Percentiles rank a stretch among this genome's conserved stretches.
phyloP scores from a whole-genome alignment of 2,329 filamentous ascomycete species.

The Pestalotiopsis sp. region DNA sequence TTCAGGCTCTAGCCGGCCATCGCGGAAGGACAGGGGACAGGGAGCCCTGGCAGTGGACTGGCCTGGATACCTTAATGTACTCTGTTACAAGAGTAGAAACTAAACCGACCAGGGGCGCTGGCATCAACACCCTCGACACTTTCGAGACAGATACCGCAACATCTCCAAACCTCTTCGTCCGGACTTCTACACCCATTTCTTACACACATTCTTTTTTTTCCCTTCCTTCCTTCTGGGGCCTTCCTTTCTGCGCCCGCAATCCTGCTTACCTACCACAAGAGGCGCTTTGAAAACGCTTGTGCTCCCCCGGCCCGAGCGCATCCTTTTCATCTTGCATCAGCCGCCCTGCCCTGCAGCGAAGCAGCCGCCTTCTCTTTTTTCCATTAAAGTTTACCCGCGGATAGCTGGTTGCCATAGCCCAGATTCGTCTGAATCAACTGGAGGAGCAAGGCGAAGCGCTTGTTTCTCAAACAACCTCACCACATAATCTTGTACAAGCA shows the following conservation, averaged over 20 bases:
- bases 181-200: conserved; percentile 8
- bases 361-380: conserved; percentile 5
- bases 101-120: conserved; percentile 9
- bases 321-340: neutral
- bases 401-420: neutral
- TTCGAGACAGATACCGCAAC: conserved; percentile 20
- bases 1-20: conserved; percentile 10
- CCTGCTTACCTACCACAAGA: conserved; percentile 1
- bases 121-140: conserved; percentile 11
- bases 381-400: neutral
- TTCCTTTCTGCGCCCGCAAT: neutral
- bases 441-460: neutral
- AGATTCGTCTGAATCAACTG: neutral
- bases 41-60: neutral
- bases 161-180: conserved; percentile 13
- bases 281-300: conserved; percentile 2
- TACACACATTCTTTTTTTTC: neutral
- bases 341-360: neutral
- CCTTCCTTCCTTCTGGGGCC: neutral
- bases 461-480: conserved; percentile 10
- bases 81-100: neutral
- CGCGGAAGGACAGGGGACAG: neutral
- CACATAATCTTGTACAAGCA: conserved; percentile 5
- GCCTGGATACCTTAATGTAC: neutral
- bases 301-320: conserved; percentile 2